A percentile compares a stretch with the other conserved stretches of the same genome.
Conservation (phyloP, 2,329 filamentous ascomycete species). For the Fusarium equiseti region DNA sequence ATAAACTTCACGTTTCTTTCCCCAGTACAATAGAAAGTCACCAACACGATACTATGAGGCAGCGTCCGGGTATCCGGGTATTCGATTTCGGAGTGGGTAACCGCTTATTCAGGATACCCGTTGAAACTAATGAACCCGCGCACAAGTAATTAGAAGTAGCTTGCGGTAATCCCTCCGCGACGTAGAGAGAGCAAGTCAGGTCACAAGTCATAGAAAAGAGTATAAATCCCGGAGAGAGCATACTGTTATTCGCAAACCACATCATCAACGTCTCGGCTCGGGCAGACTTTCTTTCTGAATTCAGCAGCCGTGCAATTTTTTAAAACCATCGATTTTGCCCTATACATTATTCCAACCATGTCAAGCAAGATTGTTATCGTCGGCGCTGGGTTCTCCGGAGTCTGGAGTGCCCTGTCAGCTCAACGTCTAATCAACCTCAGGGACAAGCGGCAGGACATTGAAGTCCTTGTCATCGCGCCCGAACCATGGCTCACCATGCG, state of each 20-base stretch:
- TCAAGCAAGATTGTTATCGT: conserved; percentile 22
- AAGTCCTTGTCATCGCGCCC: conserved; percentile 52
- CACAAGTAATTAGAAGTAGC: no score
- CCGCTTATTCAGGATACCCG: no score
- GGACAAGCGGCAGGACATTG: conserved; percentile 15
- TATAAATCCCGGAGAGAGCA: not conserved
- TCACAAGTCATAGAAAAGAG: not conserved
- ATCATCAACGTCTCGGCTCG: not conserved
- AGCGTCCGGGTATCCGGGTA: not conserved
- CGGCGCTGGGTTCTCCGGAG: conserved; percentile 19
- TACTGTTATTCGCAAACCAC: rapidly evolving
- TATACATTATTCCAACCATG: not conserved
- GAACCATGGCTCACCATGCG: conserved; percentile 49
- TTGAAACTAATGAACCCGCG: no score
- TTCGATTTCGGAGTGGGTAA: not conserved
- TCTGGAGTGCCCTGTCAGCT: conserved; percentile 32
- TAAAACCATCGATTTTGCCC: no score
- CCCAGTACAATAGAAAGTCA: no score
- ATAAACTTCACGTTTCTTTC: no score
- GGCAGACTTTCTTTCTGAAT: no score
- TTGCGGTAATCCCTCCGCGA: no score
- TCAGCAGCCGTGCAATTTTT: no score
- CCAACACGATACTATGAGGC: no score
- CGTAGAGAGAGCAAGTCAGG: no score
- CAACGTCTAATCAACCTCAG: conserved; percentile 18